Conservation (phyloP, 1,139 yeast genomes). For the Pichia sp. region DNA sequence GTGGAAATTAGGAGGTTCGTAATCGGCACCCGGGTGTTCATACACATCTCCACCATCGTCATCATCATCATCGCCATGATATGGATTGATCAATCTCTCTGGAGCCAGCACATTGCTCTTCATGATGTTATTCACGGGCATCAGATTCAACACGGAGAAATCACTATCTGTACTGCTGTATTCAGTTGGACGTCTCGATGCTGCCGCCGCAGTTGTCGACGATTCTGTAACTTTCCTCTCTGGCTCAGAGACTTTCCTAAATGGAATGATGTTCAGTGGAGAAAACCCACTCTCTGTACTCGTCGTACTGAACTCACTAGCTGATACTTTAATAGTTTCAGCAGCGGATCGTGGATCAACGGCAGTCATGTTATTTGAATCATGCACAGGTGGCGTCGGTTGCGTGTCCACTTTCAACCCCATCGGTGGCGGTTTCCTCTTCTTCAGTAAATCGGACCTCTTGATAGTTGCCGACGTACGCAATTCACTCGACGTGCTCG, state of each 20-base stretch:
- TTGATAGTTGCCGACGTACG: slow-evolving; percentile 6
- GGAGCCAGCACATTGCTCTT: not conserved
- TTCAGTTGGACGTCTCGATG: not conserved
- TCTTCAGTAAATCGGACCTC: slow-evolving; percentile 12
- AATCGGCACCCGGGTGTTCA: slow-evolving; percentile 1
- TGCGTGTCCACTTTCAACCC: slow-evolving; percentile 8
- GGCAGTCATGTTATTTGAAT: not conserved
- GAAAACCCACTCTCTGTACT: slow-evolving; percentile 16
- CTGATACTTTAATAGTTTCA: slow-evolving; percentile 4
- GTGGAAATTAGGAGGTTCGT: slow-evolving; percentile 11
- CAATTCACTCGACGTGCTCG: not conserved
- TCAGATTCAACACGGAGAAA: slow-evolving; percentile 16
- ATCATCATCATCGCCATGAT: slow-evolving; percentile 1
- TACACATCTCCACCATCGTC: no score
- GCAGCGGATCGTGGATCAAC: not conserved
- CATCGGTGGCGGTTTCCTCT: slow-evolving; percentile 19
- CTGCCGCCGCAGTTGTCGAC: not conserved
- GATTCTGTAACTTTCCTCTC: no score
- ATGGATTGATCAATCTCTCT: slow-evolving; percentile 1
- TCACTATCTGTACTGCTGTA: slow-evolving; percentile 13
- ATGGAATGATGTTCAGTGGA: slow-evolving; percentile 11
- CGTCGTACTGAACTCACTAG: not conserved
- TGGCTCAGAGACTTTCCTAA: no score
- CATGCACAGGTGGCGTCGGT: no score
- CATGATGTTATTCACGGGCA: not conserved